These are phyloP conservation scores for Cryphonectria radicalis DNA, from an alignment of 2,329 filamentous ascomycete species.

Conservation along the genomic window DNA sequence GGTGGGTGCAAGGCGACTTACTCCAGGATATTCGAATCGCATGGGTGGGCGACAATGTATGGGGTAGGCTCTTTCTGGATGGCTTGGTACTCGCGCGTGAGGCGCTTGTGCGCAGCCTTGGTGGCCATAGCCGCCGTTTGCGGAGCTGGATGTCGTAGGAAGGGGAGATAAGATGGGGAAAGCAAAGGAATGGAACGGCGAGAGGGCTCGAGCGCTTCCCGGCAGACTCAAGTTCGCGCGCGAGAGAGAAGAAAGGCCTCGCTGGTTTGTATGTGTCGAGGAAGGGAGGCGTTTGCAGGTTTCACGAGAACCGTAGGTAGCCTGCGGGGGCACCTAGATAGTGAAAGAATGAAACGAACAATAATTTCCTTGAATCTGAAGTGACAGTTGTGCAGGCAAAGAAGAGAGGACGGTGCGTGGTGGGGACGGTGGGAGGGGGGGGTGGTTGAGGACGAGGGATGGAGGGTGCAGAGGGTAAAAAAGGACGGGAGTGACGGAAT, in stretches of 20 bases:
- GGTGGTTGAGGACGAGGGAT: neutral
- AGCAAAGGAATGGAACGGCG: neutral
- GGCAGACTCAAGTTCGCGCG: neutral
- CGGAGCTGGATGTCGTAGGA: neutral
- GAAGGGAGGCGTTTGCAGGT: slow-evolving; percentile 23
- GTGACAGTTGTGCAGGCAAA: neutral
- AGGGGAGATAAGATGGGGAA: neutral
- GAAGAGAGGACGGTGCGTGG: neutral
- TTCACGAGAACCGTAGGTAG: slow-evolving; percentile 4
- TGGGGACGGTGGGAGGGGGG: neutral
- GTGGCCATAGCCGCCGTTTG: slow-evolving; percentile 26
- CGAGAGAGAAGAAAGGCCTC: neutral
- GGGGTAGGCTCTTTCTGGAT: slow-evolving; percentile 78
- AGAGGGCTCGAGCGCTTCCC: neutral
- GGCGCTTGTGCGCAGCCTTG: slow-evolving; percentile 34
- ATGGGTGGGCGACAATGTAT: slow-evolving; percentile 87
- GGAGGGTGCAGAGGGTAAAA: neutral
- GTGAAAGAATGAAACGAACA: neutral
- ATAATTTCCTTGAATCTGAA: neutral
- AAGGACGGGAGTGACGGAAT: slow-evolving; percentile 13
- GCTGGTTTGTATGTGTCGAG: neutral
- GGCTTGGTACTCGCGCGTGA: slow-evolving; percentile 66
- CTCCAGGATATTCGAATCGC: slow-evolving; percentile 90
- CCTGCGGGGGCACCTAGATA: neutral
- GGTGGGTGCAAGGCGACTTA: slow-evolving; percentile 43